Evolutionary conservation across 345 rosid species (phyloP).

Genomic region (Lepidium sativum): DNA sequence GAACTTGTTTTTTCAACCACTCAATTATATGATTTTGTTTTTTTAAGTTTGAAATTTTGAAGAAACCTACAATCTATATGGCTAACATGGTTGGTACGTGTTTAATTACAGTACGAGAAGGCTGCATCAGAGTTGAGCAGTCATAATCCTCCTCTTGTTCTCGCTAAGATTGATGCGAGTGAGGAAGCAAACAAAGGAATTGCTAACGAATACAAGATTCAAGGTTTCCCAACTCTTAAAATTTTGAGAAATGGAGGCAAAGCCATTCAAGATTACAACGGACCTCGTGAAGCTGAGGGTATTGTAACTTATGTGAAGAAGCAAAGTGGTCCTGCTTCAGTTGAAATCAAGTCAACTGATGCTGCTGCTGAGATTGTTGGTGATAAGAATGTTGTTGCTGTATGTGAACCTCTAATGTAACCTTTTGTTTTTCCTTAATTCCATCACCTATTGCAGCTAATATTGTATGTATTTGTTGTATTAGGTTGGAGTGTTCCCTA

Average conservation of each 20-base stretch:
- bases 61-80: background rate
- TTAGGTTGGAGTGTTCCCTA: slow-evolving; percentile 90
- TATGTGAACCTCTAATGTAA: slow-evolving; percentile 28
- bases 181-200: slow-evolving; percentile 59
- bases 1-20: background rate
- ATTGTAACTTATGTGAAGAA: slow-evolving; percentile 72
- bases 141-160: slow-evolving; percentile 50
- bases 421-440: background rate
- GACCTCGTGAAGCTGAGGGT: slow-evolving; percentile 94
- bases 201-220: slow-evolving; percentile 48
- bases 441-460: background rate
- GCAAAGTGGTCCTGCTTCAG: slow-evolving; percentile 92
- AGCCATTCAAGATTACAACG: slow-evolving; percentile 71
- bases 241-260: slow-evolving; percentile 86
- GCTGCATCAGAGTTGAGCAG: slow-evolving; percentile 77
- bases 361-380: slow-evolving; percentile 50
- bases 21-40: background rate
- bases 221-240: slow-evolving; percentile 85
- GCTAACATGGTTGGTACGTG: background rate
- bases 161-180: slow-evolving; percentile 91
- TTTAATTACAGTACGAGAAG: slow-evolving; percentile 63
- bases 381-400: slow-evolving; percentile 62
- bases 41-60: background rate
- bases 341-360: slow-evolving; percentile 56
- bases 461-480: slow-evolving; percentile 4